These are phyloP conservation scores for Epicoccum nigrum DNA, from an alignment of 2,329 filamentous ascomycete genomes.

Conservation along the genomic window DNA sequence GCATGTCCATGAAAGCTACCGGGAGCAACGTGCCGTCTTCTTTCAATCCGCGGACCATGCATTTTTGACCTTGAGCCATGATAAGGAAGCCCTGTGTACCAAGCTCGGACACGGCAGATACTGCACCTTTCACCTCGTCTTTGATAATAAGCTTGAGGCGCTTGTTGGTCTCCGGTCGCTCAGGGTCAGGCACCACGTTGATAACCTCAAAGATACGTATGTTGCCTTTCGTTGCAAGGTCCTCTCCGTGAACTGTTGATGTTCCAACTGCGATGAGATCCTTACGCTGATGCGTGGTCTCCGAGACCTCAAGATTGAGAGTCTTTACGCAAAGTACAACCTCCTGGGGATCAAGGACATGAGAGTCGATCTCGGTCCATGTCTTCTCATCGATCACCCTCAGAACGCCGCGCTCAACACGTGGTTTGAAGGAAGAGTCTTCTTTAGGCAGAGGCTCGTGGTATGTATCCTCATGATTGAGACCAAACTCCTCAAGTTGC, in stretches of 20 bases:
- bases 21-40: slow-evolving; percentile 92
- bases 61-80: slow-evolving; percentile 93
- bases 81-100: slow-evolving; percentile 88
- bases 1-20: slow-evolving; percentile 97
- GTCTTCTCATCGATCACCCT: slow-evolving; percentile 79
- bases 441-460: slow-evolving; percentile 78
- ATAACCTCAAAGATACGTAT: slow-evolving; percentile 93
- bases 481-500: slow-evolving; percentile 68
- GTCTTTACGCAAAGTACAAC: slow-evolving; percentile 81
- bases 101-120: slow-evolving; percentile 83
- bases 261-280: slow-evolving; percentile 86
- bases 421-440: slow-evolving; percentile 67
- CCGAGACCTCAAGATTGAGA: slow-evolving; percentile 86
- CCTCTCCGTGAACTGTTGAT: slow-evolving; percentile 84
- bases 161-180: slow-evolving; percentile 81
- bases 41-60: slow-evolving; percentile 93
- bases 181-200: slow-evolving; percentile 87
- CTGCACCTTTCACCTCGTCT: slow-evolving; percentile 90
- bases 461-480: slow-evolving; percentile 84
- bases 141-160: slow-evolving; percentile 84
- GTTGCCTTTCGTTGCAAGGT: slow-evolving; percentile 81
- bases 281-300: slow-evolving; percentile 84
- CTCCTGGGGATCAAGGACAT: slow-evolving; percentile 76
- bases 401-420: slow-evolving; percentile 72
- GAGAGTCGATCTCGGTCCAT: slow-evolving; percentile 78